These are phyloP conservation scores for Leccinum pellstonianum DNA, from an alignment of 768 basidiomycete genomes.

Conservation along the genomic window DNA sequence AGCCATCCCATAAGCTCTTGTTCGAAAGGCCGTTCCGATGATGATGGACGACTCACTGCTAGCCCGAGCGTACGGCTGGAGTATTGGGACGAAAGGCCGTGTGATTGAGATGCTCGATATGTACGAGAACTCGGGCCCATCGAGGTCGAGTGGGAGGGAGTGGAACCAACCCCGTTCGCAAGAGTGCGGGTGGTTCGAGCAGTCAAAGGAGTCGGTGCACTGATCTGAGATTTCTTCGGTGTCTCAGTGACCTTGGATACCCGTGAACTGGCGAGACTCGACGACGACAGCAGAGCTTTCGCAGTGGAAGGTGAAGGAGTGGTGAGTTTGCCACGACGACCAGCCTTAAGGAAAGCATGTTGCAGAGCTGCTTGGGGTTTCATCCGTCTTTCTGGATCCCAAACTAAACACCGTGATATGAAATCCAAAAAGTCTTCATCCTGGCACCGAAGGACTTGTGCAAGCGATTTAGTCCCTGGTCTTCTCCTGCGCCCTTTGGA, in stretches of 20 bases:
- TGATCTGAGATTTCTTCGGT: conserved; percentile 87
- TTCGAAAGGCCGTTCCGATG: conserved; percentile 35
- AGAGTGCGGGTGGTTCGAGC: conserved; percentile 67
- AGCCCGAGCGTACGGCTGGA: conserved; percentile 75
- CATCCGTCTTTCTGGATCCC: conserved; percentile 95
- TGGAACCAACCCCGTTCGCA: conserved; percentile 49
- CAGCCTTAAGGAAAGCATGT: conserved; percentile 81
- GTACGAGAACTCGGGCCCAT: conserved; percentile 61
- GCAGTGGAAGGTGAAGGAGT: conserved; percentile 44
- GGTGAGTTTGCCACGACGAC: conserved; percentile 52
- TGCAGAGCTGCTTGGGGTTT: conserved; percentile 92
- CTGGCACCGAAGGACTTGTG: conserved; percentile 85
- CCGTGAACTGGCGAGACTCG: conserved; percentile 49
- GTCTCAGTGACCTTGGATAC: conserved; percentile 61
- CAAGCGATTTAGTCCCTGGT: conserved; percentile 87
- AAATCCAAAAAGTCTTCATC: conserved; percentile 98
- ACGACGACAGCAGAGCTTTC: conserved; percentile 58
- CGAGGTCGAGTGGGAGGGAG: conserved; percentile 58
- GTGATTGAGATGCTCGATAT: conserved; percentile 67
- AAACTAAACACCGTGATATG: conserved; percentile 92
- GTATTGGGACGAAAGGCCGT: conserved; percentile 69
- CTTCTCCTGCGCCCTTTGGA: conserved; percentile 92
- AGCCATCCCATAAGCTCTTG: conserved; percentile 39
- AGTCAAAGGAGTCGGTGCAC: conserved; percentile 84
- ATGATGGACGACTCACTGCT: conserved; percentile 51